These are phyloP conservation scores for Capsella rubella DNA, from an alignment of 441 rosid genomes.

Conservation along the genomic window DNA sequence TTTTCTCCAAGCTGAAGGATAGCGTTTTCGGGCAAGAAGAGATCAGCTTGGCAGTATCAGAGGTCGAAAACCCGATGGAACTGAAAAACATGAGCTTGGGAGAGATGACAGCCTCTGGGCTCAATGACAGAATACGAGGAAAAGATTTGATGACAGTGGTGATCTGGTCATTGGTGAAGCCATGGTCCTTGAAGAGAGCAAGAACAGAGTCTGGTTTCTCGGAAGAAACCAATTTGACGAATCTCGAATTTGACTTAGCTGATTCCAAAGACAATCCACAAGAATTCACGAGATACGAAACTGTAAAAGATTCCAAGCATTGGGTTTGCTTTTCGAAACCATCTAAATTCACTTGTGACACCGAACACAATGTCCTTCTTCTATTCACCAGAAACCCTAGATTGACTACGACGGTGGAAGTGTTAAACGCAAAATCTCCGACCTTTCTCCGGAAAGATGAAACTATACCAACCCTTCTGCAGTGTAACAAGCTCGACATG, in stretches of 20 bases:
- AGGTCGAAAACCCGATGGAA: slow-evolving; percentile 28
- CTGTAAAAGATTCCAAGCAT: slow-evolving; percentile 18
- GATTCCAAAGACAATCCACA: slow-evolving; percentile 42
- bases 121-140: slow-evolving; percentile 15
- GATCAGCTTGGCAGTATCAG: slow-evolving; percentile 25
- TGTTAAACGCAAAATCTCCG: not conserved
- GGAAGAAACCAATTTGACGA: slow-evolving; percentile 16
- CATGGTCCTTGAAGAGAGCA: slow-evolving; percentile 33
- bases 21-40: slow-evolving; percentile 12
- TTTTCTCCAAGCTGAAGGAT: slow-evolving; percentile 19
- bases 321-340: not conserved
- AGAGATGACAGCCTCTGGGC: slow-evolving; percentile 23
- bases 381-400: slow-evolving; percentile 6
- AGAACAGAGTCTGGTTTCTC: slow-evolving; percentile 39
- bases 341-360: not conserved
- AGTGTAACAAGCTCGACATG: slow-evolving; percentile 20
- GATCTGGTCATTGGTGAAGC: slow-evolving; percentile 43
- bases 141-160: slow-evolving; percentile 25
- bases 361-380: slow-evolving; percentile 10
- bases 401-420: not conserved
- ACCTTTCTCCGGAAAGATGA: not conserved
- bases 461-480: slow-evolving; percentile 1
- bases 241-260: slow-evolving; percentile 34
- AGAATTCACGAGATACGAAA: slow-evolving; percentile 37
- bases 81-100: slow-evolving; percentile 41